Evolutionary conservation across 345 rosid species (phyloP).

Genomic region (Lumnitzera racemosa): DNA sequence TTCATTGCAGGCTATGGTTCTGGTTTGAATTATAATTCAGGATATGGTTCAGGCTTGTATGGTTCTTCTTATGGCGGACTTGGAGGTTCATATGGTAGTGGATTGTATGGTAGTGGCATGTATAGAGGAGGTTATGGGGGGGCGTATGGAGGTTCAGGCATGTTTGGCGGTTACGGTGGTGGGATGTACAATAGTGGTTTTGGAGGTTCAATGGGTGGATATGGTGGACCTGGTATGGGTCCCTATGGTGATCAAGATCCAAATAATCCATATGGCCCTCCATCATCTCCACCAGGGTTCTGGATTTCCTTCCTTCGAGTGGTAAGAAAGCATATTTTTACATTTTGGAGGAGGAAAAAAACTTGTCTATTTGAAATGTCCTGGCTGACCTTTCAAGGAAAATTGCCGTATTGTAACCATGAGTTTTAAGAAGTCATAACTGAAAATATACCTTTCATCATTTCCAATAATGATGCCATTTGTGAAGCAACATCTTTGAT

Average conservation of each 20-base stretch:
- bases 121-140: constrained; percentile 89
- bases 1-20: constrained; percentile 57
- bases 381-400: not conserved
- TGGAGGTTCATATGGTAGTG: constrained; percentile 54
- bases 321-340: constrained; percentile 32
- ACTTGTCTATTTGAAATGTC: not conserved
- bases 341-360: not conserved
- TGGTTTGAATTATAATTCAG: constrained; percentile 56
- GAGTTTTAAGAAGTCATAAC: too few relatives aligned
- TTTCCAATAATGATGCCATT: too few relatives aligned
- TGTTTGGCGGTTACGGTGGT: constrained; percentile 33
- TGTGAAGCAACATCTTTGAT: too few relatives aligned
- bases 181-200: constrained; percentile 43
- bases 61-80: constrained; percentile 50
- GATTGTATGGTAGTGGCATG: constrained; percentile 70
- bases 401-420: too few relatives aligned
- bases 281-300: constrained; percentile 94
- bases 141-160: constrained; percentile 8
- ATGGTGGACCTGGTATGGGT: constrained; percentile 71
- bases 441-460: too few relatives aligned
- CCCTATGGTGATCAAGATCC: constrained; percentile 90
- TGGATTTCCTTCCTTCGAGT: constrained; percentile 94
- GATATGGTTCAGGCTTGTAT: constrained; percentile 60
- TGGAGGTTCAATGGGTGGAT: constrained; percentile 89
- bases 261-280: constrained; percentile 72